Evolutionary conservation across 2,329 filamentous ascomycete species (phyloP).

Genomic region (Ascocoryne sarcoides): DNA sequence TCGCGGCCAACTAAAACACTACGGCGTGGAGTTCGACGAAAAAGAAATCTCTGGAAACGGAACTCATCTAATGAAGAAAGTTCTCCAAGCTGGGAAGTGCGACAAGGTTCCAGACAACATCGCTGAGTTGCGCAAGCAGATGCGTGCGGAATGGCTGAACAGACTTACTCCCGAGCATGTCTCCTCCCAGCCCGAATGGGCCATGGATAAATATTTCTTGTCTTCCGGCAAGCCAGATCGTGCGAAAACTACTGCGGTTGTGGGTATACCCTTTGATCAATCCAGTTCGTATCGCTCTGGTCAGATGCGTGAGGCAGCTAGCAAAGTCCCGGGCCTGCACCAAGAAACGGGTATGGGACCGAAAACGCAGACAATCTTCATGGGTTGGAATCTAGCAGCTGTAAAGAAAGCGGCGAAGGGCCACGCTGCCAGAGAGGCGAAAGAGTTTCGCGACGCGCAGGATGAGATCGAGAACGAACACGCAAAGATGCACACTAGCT

Average conservation of each 20-base stretch:
- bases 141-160: slow-evolving; percentile 5
- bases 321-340: slow-evolving; percentile 4
- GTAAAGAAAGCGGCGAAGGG: slow-evolving; percentile 4
- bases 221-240: slow-evolving; percentile 3
- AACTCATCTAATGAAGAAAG: slow-evolving; percentile 11
- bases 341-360: slow-evolving; percentile 3
- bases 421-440: slow-evolving; percentile 4
- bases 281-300: slow-evolving; percentile 4
- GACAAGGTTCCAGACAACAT: slow-evolving; percentile 5
- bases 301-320: slow-evolving; percentile 4
- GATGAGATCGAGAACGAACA: slow-evolving; percentile 2
- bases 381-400: slow-evolving; percentile 6
- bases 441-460: slow-evolving; percentile 1
- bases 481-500: too few relatives aligned
- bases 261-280: slow-evolving; percentile 4
- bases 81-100: slow-evolving; percentile 6
- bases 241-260: slow-evolving; percentile 4
- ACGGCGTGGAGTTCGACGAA: slow-evolving; percentile 4
- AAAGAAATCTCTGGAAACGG: slow-evolving; percentile 5
- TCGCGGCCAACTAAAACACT: slow-evolving; percentile 7
- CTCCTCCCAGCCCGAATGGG: slow-evolving; percentile 2
- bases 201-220: slow-evolving; percentile 6
- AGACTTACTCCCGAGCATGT: too few relatives aligned
- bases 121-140: slow-evolving; percentile 3
- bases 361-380: slow-evolving; percentile 6